Base-by-base conservation (phyloP, 192 early-diverging fungal genomes). In the Coemansia sp. region DNA sequence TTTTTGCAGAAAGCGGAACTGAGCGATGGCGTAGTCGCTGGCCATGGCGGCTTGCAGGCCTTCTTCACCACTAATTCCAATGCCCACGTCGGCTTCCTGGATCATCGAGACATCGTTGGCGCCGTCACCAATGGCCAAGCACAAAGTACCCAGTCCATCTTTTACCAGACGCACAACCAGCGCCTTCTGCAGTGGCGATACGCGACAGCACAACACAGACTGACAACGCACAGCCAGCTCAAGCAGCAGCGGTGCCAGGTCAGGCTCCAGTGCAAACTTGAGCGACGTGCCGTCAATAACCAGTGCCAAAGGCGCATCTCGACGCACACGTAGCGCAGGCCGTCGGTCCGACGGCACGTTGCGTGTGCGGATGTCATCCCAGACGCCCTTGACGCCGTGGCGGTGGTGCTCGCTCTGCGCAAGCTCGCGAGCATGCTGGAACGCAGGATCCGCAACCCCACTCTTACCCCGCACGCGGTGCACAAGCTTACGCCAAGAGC, bases 31-130 rank as follows among this genome's bases (percentile, higher is more conserved):
- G 70, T 95, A 98, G 83, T 98, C 96, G 23, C 89, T 85, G 3
- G 93, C 91, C 91, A 94, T 92, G 6, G 88, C 91, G 1, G 96
- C 96, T 70, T 98, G 95, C 73, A 95, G 70, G 9, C 96, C 96
- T 78, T 98, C 96, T 66, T 95, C 90, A 50, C 96, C 96, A 17
- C 90, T 88, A 61, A 98, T 96, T 24, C 96, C 96, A 29, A 98
- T 80, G 46, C 96, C 96, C 20, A 98, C 86, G 75, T 98, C 90
- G 31, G 96, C 95, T 51, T 93, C 94, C 79, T 98, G 96, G 66
- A 98, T 98, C 96, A 98, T 98, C 32, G 88, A 87, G 17, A 98
- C 95, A 74, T 98, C 96, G 74, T 98, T 98, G 14, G 94, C 96
- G 31, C 95, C 91, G 83, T 98, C 96, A 25, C 96, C 96, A 51